phyloP scores from a whole-genome alignment of 2,329 filamentous ascomycete genomes.

The Fusarium heterosporum region DNA sequence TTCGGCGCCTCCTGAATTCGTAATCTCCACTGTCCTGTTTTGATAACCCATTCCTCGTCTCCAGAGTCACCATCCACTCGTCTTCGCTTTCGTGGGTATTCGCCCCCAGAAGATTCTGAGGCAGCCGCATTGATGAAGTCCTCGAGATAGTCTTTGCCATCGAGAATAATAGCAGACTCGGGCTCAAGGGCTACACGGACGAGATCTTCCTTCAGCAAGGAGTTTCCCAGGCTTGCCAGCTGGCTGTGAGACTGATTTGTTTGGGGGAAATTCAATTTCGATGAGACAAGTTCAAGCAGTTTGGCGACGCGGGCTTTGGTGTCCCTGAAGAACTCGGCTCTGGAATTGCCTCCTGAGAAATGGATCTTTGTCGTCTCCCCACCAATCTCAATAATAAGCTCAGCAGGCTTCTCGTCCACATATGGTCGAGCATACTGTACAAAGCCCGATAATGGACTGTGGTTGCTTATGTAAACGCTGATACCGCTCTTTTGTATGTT shows the following conservation, averaged over 20 bases:
- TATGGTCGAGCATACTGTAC: slow-evolving; percentile 87
- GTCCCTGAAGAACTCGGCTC: slow-evolving; percentile 80
- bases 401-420: slow-evolving; percentile 78
- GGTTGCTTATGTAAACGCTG: slow-evolving; percentile 64
- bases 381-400: slow-evolving; percentile 84
- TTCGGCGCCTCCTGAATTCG: slow-evolving; percentile 67
- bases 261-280: slow-evolving; percentile 77
- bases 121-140: slow-evolving; percentile 46
- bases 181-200: slow-evolving; percentile 73
- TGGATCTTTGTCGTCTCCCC: slow-evolving; percentile 72
- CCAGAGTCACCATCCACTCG: slow-evolving; percentile 53
- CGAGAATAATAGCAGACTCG: slow-evolving; percentile 69
- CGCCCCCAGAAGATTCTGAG: slow-evolving; percentile 45
- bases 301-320: slow-evolving; percentile 76
- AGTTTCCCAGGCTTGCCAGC: slow-evolving; percentile 75
- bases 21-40: slow-evolving; percentile 78
- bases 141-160: slow-evolving; percentile 62
- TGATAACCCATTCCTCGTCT: slow-evolving; percentile 70
- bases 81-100: slow-evolving; percentile 59
- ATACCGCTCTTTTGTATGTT: slow-evolving; percentile 92
- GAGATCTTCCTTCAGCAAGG: slow-evolving; percentile 75
- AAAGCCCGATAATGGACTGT: slow-evolving; percentile 58
- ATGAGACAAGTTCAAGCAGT: slow-evolving; percentile 83
- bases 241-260: slow-evolving; percentile 71
- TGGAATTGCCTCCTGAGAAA: slow-evolving; percentile 53